Evolutionary conservation across 768 basidiomycete species (phyloP).

Genomic region (Lentinula detonsa): DNA sequence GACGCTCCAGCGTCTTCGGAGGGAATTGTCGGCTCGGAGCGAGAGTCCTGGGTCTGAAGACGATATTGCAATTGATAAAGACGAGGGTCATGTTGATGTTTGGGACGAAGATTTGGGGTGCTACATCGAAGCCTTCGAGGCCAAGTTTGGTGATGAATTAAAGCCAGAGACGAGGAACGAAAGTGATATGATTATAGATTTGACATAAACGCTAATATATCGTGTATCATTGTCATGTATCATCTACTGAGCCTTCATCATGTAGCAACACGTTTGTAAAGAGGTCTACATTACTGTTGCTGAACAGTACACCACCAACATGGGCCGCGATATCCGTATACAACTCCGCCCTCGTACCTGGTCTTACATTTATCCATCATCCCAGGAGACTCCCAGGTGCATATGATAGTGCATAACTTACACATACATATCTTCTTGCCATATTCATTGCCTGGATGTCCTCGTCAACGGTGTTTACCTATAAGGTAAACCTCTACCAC

Average conservation of each 20-base stretch:
- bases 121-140: constrained; percentile 22
- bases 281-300: too few relatives aligned
- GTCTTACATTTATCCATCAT: too few relatives aligned
- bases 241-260: too few relatives aligned
- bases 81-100: not conserved
- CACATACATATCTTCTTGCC: not conserved
- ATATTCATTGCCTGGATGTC: not conserved
- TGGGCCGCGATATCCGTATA: too few relatives aligned
- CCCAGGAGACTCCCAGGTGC: too few relatives aligned
- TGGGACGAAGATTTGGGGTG: constrained; percentile 30
- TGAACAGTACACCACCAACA: too few relatives aligned
- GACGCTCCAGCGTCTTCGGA: constrained; percentile 31
- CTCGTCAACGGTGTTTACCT: not conserved
- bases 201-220: too few relatives aligned
- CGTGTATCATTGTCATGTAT: too few relatives aligned
- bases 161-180: not conserved
- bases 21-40: not conserved
- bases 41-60: not conserved
- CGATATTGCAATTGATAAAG: not conserved
- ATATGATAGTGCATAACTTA: not conserved
- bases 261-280: too few relatives aligned
- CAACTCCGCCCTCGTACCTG: too few relatives aligned
- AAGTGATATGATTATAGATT: not conserved
- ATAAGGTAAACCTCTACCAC: not conserved
- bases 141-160: not conserved